Percentiles rank a stretch among this genome's conserved stretches.
Evolutionary conservation across 2,329 filamentous ascomycete species (phyloP).

Genomic region (Alternaria sp.): DNA sequence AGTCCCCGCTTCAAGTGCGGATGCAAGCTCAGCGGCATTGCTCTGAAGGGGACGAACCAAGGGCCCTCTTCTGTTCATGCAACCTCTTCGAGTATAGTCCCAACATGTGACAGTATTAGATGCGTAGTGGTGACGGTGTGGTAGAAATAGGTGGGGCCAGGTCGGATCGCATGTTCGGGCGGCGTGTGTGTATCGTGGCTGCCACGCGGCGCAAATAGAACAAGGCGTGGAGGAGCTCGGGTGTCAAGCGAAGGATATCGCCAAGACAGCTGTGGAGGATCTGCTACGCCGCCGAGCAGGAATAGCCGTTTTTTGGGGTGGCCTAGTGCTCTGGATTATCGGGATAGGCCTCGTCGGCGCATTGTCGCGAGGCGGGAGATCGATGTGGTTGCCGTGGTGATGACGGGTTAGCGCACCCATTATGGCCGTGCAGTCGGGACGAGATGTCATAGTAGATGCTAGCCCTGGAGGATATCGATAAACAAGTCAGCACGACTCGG

Average conservation of each 20-base stretch:
- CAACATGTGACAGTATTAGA: neutral
- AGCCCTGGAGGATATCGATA: slow-evolving; percentile 33
- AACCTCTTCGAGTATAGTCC: neutral
- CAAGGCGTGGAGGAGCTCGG: neutral
- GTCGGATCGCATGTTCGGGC: slow-evolving; percentile 12
- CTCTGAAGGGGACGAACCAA: neutral
- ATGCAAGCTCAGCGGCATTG: slow-evolving; percentile 30
- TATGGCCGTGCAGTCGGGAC: slow-evolving; percentile 8
- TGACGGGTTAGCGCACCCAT: slow-evolving; percentile 6
- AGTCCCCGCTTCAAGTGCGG: slow-evolving; percentile 34
- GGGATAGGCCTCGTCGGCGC: neutral
- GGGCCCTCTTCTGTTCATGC: neutral
- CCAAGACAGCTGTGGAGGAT: slow-evolving; percentile 5
- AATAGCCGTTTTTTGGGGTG: neutral
- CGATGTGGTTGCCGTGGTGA: slow-evolving; percentile 11
- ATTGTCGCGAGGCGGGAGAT: neutral
- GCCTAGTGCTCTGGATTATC: neutral
- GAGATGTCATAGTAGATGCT: slow-evolving; percentile 14
- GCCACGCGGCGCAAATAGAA: slow-evolving; percentile 1
- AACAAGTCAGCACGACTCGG: slow-evolving; percentile 15
- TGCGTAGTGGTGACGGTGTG: neutral
- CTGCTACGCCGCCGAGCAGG: slow-evolving; percentile 7
- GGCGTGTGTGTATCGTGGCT: slow-evolving; percentile 4
- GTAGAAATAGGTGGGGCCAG: slow-evolving; percentile 12
- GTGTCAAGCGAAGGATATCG: neutral